Conservation (phyloP, 208 protist genomes). For the Leishmania tropica region DNA sequence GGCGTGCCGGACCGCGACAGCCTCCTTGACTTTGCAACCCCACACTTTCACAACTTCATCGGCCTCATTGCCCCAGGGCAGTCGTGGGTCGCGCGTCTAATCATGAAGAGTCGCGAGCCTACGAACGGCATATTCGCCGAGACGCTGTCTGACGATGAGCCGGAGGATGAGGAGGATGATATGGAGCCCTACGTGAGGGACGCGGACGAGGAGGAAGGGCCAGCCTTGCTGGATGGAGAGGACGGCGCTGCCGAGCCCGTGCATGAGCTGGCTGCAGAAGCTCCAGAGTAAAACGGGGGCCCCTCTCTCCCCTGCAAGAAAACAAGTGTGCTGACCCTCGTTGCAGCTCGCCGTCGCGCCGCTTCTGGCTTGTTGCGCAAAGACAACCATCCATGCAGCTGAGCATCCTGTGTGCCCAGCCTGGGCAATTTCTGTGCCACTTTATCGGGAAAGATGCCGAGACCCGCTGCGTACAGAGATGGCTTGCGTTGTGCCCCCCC, state of each 20-base stretch:
- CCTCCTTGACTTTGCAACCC: slow-evolving; percentile 73
- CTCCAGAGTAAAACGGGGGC: background rate
- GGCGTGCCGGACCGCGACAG: slow-evolving; percentile 56
- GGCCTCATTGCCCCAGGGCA: slow-evolving; percentile 81
- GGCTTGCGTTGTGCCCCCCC: background rate
- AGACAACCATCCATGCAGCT: background rate
- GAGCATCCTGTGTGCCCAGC: background rate
- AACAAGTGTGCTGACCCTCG: background rate
- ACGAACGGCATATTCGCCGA: slow-evolving; percentile 83
- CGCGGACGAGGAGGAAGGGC: slow-evolving; percentile 22
- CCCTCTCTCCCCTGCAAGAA: background rate
- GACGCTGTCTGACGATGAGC: slow-evolving; percentile 57
- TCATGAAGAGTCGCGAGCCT: slow-evolving; percentile 41
- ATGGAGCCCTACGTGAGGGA: slow-evolving; percentile 22
- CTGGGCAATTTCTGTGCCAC: background rate
- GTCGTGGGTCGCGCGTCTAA: slow-evolving; percentile 88
- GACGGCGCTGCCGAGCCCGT: background rate
- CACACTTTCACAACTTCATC: slow-evolving; percentile 85
- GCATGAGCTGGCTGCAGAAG: background rate
- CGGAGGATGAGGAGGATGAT: slow-evolving; percentile 29
- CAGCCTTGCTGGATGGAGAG: background rate
- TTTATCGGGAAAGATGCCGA: background rate
- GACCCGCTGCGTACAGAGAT: background rate
- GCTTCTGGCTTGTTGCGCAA: background rate
- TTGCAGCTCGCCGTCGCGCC: background rate